These are phyloP conservation scores for Kwoniella newhampshirensis DNA, from an alignment of 768 basidiomycete species.

Conservation along the genomic window DNA sequence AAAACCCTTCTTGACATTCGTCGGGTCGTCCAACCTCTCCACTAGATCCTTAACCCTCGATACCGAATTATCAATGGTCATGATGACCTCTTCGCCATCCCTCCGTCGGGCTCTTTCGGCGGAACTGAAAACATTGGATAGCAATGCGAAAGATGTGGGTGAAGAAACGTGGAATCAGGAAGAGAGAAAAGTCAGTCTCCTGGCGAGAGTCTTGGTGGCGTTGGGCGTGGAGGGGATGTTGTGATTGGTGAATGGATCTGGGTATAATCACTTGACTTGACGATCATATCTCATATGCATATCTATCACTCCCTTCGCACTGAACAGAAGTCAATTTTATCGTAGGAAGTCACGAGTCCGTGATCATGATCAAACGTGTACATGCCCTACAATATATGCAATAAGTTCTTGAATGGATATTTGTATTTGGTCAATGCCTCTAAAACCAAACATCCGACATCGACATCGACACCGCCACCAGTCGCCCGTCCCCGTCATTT, in stretches of 20 bases:
- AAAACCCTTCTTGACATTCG: conserved; percentile 70
- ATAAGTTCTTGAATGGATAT: neutral
- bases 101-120: conserved; percentile 46
- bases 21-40: conserved; percentile 93
- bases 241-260: too few relatives aligned
- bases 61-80: conserved; percentile 84
- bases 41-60: conserved; percentile 86
- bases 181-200: conserved; percentile 48
- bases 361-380: too few relatives aligned
- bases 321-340: too few relatives aligned
- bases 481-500: neutral
- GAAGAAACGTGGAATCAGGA: conserved; percentile 48
- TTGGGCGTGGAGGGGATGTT: conserved; percentile 46
- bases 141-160: conserved; percentile 43
- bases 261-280: neutral
- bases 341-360: too few relatives aligned
- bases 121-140: conserved; percentile 51
- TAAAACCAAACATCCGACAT: neutral
- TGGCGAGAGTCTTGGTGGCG: conserved; percentile 47
- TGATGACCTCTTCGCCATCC: conserved; percentile 65
- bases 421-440: too few relatives aligned
- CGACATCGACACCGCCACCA: too few relatives aligned
- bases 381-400: neutral
- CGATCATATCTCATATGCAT: neutral
- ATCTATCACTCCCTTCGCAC: too few relatives aligned